phyloP scores from a whole-genome alignment of 2,329 filamentous ascomycete genomes.

The Penicillium sp. region DNA sequence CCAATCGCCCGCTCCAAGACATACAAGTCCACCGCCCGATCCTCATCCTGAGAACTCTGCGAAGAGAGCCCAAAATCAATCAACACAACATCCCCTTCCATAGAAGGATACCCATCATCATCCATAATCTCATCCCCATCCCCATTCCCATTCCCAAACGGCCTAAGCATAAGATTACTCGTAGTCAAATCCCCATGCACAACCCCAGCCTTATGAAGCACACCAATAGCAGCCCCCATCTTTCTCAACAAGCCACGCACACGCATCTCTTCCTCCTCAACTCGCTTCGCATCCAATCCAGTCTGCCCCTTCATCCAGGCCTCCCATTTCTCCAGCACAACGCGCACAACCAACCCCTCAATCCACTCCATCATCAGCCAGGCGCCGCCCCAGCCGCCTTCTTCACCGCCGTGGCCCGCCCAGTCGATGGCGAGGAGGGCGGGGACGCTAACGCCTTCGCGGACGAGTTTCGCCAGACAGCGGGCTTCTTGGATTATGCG shows the following conservation, averaged over 20 bases:
- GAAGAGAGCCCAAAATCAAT: conserved; percentile 93
- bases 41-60: conserved; percentile 79
- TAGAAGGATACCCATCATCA: conserved; percentile 22
- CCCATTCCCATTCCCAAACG: conserved; percentile 27
- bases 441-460: conserved; percentile 77
- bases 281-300: conserved; percentile 30
- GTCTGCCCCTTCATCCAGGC: conserved; percentile 43
- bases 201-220: conserved; percentile 76
- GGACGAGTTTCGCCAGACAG: conserved; percentile 71
- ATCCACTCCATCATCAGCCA: conserved; percentile 87
- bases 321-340: conserved; percentile 66
- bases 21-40: conserved; percentile 92
- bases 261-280: conserved; percentile 45
- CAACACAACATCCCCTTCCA: conserved; percentile 73
- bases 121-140: conserved; percentile 14
- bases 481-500: conserved; percentile 86
- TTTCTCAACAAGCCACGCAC: conserved; percentile 63
- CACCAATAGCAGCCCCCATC: conserved; percentile 68
- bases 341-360: conserved; percentile 65
- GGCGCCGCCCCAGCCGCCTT: conserved; percentile 59
- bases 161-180: conserved; percentile 85
- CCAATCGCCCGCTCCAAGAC: conserved; percentile 92
- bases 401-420: conserved; percentile 54
- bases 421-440: conserved; percentile 68
- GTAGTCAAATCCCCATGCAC: conserved; percentile 96